A percentile compares a stretch with the other conserved stretches of the same genome.
These are phyloP conservation scores for Pleodorina starrii DNA, from an alignment of 139 green algal species.

Conservation along the genomic window DNA sequence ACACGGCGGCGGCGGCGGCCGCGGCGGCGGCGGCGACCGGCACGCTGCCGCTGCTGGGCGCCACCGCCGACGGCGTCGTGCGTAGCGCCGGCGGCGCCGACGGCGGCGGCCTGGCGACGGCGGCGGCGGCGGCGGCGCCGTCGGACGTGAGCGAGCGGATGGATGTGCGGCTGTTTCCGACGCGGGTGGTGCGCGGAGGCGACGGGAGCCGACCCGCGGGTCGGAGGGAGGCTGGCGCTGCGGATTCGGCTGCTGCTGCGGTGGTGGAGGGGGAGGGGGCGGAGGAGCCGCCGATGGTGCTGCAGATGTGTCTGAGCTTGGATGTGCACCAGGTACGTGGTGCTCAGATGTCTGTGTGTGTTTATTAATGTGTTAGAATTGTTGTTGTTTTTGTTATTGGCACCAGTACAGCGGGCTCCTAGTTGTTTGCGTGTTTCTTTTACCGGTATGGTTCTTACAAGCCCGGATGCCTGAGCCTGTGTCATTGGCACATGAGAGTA, in stretches of 20 bases:
- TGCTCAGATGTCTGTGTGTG: too few relatives aligned
- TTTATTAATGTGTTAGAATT: too few relatives aligned
- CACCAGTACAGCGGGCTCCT: too few relatives aligned
- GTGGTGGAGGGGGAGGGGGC: too few relatives aligned
- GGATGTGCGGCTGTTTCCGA: conserved; percentile 9
- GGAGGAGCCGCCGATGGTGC: not conserved
- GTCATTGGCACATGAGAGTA: too few relatives aligned
- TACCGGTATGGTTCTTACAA: too few relatives aligned
- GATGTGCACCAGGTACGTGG: conserved; percentile 45
- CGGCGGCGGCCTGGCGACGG: not conserved
- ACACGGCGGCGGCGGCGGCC: conserved; percentile 18
- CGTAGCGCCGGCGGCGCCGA: not conserved
- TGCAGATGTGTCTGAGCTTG: conserved; percentile 44
- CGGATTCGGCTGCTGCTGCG: not conserved
- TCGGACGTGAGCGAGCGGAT: conserved; percentile 2
- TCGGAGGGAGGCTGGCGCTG: not conserved
- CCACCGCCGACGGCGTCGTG: conserved; percentile 24
- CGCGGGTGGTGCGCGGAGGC: not conserved
- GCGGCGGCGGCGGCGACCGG: not conserved
- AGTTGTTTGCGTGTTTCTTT: too few relatives aligned
- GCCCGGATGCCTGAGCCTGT: too few relatives aligned
- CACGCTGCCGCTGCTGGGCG: not conserved
- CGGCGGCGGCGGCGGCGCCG: not conserved
- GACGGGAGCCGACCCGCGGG: too few relatives aligned
- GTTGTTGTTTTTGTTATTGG: too few relatives aligned